Conservation (phyloP, 2,329 filamentous ascomycete species). For the Arthrobotrys conoides region DNA sequence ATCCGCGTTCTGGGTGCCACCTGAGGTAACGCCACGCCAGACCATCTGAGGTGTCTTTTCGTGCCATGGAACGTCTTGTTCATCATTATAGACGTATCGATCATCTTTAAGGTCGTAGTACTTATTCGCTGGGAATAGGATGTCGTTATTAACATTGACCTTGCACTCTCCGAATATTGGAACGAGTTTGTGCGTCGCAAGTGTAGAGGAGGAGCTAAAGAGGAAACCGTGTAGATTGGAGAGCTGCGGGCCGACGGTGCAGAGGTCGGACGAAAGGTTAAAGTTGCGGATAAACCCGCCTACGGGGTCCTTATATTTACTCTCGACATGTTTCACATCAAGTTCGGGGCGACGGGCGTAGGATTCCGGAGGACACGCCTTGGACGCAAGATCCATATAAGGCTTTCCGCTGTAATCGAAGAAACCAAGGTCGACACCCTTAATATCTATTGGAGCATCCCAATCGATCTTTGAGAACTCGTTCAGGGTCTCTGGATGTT, state of each 20-base stretch:
- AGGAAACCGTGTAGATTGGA: constrained; percentile 76
- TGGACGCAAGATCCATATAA: constrained; percentile 75
- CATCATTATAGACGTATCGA: constrained; percentile 73
- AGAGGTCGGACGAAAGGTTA: constrained; percentile 74
- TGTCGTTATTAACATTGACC: constrained; percentile 77
- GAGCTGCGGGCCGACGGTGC: constrained; percentile 77
- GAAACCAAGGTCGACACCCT: constrained; percentile 67
- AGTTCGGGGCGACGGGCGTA: constrained; percentile 71
- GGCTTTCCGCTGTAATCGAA: constrained; percentile 68
- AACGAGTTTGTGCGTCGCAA: constrained; percentile 73
- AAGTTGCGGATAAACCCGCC: constrained; percentile 76
- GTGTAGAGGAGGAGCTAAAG: constrained; percentile 74
- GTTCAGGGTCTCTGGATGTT: constrained; percentile 66
- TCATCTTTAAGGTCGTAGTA: constrained; percentile 73
- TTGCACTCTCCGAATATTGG: constrained; percentile 80
- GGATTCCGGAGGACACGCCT: constrained; percentile 73
- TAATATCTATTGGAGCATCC: constrained; percentile 64
- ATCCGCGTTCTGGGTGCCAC: constrained; percentile 72
- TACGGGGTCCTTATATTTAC: constrained; percentile 69
- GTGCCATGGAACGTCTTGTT: constrained; percentile 73
- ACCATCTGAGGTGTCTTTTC: constrained; percentile 73
- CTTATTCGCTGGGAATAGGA: constrained; percentile 78
- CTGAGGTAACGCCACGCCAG: constrained; percentile 78
- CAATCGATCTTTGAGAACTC: constrained; percentile 62
- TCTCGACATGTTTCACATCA: constrained; percentile 69